phyloP scores from a whole-genome alignment of 2,329 filamentous ascomycete genomes.

The Aureobasidium leucospermi region DNA sequence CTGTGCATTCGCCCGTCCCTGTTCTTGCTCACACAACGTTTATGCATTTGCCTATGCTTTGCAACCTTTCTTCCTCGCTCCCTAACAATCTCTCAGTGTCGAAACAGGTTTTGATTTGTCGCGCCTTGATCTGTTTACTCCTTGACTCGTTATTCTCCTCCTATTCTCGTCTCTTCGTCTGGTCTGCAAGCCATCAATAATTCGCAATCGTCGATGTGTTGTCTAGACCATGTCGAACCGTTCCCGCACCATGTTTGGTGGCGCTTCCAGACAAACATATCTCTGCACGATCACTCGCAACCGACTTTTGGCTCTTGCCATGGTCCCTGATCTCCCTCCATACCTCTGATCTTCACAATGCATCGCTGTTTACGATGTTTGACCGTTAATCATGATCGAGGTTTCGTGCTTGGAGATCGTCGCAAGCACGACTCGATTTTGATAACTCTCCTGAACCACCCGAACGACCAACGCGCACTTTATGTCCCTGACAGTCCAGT shows the following conservation, averaged over 20 bases:
- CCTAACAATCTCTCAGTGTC: neutral
- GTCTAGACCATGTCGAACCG: constrained; percentile 1
- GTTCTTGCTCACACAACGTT: neutral
- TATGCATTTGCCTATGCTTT: neutral
- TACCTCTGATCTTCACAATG: neutral
- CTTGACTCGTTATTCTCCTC: neutral
- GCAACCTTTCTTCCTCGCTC: neutral
- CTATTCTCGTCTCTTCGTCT: neutral
- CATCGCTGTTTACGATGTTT: neutral
- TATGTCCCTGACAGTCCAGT: neutral
- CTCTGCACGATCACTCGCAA: neutral
- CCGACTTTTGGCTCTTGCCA: neutral
- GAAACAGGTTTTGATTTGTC: neutral
- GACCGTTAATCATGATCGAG: neutral
- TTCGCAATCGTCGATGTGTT: neutral
- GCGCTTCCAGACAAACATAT: constrained; percentile 6
- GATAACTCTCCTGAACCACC: neutral
- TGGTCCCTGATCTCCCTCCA: neutral
- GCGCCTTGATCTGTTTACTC: neutral
- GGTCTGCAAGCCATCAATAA: neutral
- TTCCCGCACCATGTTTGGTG: constrained; percentile 1
- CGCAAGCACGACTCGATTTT: neutral
- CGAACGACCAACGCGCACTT: neutral
- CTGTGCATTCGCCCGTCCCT: neutral
- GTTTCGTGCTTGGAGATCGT: neutral